Percentiles rank a stretch among this genome's conserved stretches.
Evolutionary conservation across 257 asterid species (phyloP).

Genomic region (Solanum virginianum): DNA sequence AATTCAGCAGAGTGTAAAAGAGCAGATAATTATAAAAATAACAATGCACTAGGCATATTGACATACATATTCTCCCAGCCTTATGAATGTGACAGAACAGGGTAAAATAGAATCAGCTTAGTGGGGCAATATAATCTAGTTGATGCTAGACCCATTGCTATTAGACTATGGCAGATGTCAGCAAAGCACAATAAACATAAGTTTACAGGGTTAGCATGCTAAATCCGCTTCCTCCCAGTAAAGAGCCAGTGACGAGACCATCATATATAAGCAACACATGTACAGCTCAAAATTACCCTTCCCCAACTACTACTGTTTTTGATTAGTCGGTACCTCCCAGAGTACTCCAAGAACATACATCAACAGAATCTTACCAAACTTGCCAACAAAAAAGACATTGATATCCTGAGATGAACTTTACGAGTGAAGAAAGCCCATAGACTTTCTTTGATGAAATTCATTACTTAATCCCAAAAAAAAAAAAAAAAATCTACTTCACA

Average conservation of each 20-base stretch:
- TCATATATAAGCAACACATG: not conserved
- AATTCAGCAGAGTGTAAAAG: not conserved
- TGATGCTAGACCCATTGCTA: not conserved
- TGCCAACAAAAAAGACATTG: not conserved
- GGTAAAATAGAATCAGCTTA: not conserved
- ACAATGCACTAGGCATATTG: not conserved
- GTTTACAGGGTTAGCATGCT: not conserved
- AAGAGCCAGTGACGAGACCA: not conserved
- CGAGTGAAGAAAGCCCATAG: not conserved
- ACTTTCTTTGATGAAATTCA: not conserved
- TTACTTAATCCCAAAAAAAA: not conserved
- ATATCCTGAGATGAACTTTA: not conserved
- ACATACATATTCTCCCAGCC: not conserved
- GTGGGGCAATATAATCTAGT: not conserved
- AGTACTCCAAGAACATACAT: not conserved
- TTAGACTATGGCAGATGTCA: not conserved
- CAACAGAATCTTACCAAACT: not conserved
- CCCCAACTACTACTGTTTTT: not conserved
- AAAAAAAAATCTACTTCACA: not conserved
- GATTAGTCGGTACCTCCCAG: not conserved
- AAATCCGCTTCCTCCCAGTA: not conserved
- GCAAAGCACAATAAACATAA: not conserved
- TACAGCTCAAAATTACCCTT: not conserved
- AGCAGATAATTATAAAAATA: not conserved
- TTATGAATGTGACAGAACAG: not conserved